phyloP scores from a whole-genome alignment of 352 stramenopile species.

The Phytophthora fragariae region DNA sequence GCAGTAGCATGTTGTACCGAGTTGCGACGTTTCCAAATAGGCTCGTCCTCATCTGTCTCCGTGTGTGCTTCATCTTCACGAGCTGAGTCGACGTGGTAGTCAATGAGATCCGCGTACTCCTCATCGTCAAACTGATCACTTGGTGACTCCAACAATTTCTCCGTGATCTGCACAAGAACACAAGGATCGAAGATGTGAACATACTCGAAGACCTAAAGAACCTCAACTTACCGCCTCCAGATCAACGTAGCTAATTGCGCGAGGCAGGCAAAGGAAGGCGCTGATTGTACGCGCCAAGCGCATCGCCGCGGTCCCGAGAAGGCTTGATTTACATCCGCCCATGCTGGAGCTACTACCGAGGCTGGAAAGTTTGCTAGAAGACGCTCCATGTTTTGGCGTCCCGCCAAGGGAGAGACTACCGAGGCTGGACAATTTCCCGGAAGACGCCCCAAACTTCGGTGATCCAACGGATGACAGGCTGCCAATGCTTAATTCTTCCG shows the following conservation, averaged over 20 bases:
- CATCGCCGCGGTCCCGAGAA: conserved; percentile 49
- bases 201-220: background rate
- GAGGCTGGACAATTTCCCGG: conserved; percentile 19
- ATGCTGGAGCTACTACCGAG: conserved; percentile 49
- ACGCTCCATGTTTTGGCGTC: conserved; percentile 24
- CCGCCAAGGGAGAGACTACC: conserved; percentile 11
- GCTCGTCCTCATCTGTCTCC: conserved; percentile 25
- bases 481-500: conserved; percentile 32
- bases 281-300: conserved; percentile 68
- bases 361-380: conserved; percentile 30
- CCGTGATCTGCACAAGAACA: conserved; percentile 58
- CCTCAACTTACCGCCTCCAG: conserved; percentile 55
- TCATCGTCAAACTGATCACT: conserved; percentile 63
- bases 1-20: conserved; percentile 30
- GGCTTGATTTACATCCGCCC: conserved; percentile 26
- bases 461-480: conserved; percentile 20
- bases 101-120: conserved; percentile 73
- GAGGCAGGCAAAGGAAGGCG: conserved; percentile 71
- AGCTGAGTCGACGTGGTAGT: conserved; percentile 73
- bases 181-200: background rate
- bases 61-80: conserved; percentile 41
- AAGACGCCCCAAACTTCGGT: conserved; percentile 23
- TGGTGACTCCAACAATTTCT: conserved; percentile 65
- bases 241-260: conserved; percentile 77
- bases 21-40: conserved; percentile 61